A percentile compares a stretch with the other conserved stretches of the same genome.
These are phyloP conservation scores for Eutypella sp. DNA, from an alignment of 2,329 filamentous ascomycete species.

Conservation along the genomic window DNA sequence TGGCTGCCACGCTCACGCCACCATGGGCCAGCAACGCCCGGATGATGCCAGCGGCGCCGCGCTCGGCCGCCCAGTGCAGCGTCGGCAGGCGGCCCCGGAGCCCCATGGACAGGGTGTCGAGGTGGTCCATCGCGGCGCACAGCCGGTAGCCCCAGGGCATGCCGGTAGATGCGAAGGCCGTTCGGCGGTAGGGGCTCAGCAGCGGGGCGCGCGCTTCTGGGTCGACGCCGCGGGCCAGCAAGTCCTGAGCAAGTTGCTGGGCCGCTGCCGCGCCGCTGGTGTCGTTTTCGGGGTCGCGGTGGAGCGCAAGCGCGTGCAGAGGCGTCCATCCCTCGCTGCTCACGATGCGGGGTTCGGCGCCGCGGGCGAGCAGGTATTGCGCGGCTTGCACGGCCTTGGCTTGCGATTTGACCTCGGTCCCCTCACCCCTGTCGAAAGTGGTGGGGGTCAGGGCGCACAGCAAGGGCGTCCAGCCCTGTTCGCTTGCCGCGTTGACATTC, in stretches of 20 bases:
- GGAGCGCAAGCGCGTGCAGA: conserved; percentile 16
- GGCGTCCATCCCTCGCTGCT: conserved; percentile 22
- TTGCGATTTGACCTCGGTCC: background rate
- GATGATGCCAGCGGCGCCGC: conserved; percentile 1
- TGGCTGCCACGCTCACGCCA: too few relatives aligned
- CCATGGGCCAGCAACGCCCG: background rate
- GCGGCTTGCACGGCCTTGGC: conserved; percentile 7
- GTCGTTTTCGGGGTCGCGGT: background rate
- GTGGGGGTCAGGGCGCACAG: conserved; percentile 20
- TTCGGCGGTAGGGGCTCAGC: too few relatives aligned
- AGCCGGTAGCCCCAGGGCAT: conserved; percentile 2
- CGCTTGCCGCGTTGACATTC: conserved; percentile 16
- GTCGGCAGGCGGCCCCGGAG: background rate
- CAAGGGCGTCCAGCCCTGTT: conserved; percentile 26
- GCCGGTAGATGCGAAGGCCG: background rate
- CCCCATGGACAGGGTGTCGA: background rate
- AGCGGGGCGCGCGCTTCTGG: too few relatives aligned
- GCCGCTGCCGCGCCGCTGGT: too few relatives aligned
- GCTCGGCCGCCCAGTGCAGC: conserved; percentile 3
- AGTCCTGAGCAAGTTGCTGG: too few relatives aligned
- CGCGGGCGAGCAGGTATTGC: conserved; percentile 16
- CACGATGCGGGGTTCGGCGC: conserved; percentile 11
- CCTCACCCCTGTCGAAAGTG: background rate
- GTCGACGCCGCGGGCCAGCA: too few relatives aligned
- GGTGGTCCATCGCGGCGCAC: background rate